Conservation (phyloP, 202 grass and related monocot species). For the Musa balbisiana region DNA sequence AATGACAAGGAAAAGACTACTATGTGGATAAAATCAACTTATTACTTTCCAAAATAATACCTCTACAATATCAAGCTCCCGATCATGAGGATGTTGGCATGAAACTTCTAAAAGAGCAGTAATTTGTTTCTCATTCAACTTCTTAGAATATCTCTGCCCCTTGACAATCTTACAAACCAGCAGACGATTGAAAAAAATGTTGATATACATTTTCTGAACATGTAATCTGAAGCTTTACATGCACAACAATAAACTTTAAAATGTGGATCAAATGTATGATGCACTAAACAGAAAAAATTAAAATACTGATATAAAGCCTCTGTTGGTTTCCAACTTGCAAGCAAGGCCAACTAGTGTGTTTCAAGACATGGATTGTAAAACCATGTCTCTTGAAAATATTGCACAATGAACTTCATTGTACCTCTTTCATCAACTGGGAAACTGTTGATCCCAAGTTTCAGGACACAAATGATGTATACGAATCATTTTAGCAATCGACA, state of each 20-base stretch:
- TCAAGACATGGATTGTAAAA: slow-evolving; percentile 41
- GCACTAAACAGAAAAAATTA: too few species aligned
- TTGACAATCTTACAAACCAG: slow-evolving; percentile 8
- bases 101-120: slow-evolving; percentile 10
- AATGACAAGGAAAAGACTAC: too few species aligned
- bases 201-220: neutral
- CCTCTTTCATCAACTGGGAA: slow-evolving; percentile 77
- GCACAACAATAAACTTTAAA: neutral
- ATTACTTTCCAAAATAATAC: neutral
- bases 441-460: slow-evolving; percentile 18
- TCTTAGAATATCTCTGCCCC: slow-evolving; percentile 12
- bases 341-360: slow-evolving; percentile 68
- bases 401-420: slow-evolving; percentile 73
- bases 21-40: too few species aligned
- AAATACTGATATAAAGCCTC: slow-evolving; percentile 18
- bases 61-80: neutral
- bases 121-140: slow-evolving; percentile 8
- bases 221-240: neutral
- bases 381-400: slow-evolving; percentile 98
- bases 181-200: neutral
- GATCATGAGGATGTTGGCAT: neutral
- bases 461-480: too few species aligned
- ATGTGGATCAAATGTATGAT: too few species aligned
- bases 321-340: slow-evolving; percentile 76
- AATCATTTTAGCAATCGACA: too few species aligned